Percentiles rank a stretch among this genome's conserved stretches.
Evolutionary conservation across 176 grass and related monocot species (phyloP).

Genomic region (Musa beccarii): DNA sequence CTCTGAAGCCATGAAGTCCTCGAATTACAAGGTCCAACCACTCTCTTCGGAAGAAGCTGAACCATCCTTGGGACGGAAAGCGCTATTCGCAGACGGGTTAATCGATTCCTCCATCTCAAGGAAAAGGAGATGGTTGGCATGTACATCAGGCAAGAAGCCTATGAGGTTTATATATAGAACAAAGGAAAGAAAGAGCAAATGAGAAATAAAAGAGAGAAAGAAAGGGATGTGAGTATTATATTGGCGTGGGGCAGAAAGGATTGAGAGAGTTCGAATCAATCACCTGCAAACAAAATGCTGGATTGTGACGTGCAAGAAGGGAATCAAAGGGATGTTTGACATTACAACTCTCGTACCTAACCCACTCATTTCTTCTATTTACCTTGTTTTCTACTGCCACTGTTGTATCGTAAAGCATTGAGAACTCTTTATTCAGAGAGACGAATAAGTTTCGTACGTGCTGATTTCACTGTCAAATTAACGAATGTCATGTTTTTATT

Average conservation of each 20-base stretch:
- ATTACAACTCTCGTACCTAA: neutral
- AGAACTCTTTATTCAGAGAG: too few species aligned
- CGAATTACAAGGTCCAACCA: conserved; percentile 73
- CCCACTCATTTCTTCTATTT: neutral
- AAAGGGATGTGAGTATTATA: neutral
- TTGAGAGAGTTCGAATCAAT: neutral
- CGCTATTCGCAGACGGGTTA: conserved; percentile 35
- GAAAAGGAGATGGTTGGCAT: neutral
- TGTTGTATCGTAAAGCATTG: too few species aligned
- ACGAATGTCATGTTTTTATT: neutral
- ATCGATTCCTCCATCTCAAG: conserved; percentile 51
- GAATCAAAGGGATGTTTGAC: conserved; percentile 13
- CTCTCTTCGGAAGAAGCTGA: conserved; percentile 52
- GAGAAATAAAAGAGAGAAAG: conserved; percentile 2
- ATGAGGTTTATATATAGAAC: conserved; percentile 35
- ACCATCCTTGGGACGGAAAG: conserved; percentile 21
- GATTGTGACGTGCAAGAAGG: conserved; percentile 4
- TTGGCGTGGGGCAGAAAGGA: neutral
- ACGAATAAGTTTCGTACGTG: too few species aligned
- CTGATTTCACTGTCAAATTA: conserved; percentile 3
- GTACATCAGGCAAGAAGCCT: neutral
- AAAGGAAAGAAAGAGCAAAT: conserved; percentile 1
- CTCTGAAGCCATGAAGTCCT: conserved; percentile 64
- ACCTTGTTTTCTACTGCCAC: neutral
- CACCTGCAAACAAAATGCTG: conserved; percentile 3